Evolutionary conservation across 768 basidiomycete genomes (phyloP), one percentile per base, ranked within the genome.

Genomic region (Kwoniella sp.): DNA sequence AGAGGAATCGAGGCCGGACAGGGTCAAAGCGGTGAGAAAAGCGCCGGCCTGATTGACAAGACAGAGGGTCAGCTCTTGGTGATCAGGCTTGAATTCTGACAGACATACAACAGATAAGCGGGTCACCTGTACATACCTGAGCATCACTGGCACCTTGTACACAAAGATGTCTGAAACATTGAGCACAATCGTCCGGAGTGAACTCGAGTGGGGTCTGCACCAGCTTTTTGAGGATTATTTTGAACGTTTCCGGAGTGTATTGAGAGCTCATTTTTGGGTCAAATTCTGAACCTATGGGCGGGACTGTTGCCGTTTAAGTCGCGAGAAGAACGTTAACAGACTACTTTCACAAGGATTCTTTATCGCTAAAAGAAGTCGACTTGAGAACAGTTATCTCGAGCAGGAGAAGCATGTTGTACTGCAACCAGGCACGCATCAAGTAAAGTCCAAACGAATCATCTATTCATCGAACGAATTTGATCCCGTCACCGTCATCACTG

Each of bases 21-120:
- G 82, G 62, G 93, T 90, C 40, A 92, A 81, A 2, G 92, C 91
- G 0, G 91, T 88, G 51, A 99, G 83, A 80, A 97, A 95, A 1
- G 93, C 88, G 21, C 92, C 93, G 58, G 93, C 86, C 76, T 98
- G 92, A 1, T 33, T 24, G 1, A n/a, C n/a, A n/a, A n/a, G n/a
- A n/a, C n/a, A 61, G 50, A 10, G 37, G 17, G 37, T 9, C 13
- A 51, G 40, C 29, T 21, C 10, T n/a, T n/a, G n/a, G n/a, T n/a
- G n/a, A n/a, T n/a, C n/a, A n/a, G n/a, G n/a, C n/a, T n/a, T n/a
- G n/a, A n/a, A n/a, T n/a, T n/a, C n/a, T n/a, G n/a, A n/a, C n/a
- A n/a, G n/a, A n/a, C n/a, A n/a, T n/a, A n/a, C n/a, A n/a, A n/a
- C n/a, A n/a, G n/a, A n/a, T n/a, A n/a, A n/a, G n/a, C n/a, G n/a